These are phyloP conservation scores for Onygenales sp. DNA, from an alignment of 2,329 filamentous ascomycete species.

Conservation along the genomic window DNA sequence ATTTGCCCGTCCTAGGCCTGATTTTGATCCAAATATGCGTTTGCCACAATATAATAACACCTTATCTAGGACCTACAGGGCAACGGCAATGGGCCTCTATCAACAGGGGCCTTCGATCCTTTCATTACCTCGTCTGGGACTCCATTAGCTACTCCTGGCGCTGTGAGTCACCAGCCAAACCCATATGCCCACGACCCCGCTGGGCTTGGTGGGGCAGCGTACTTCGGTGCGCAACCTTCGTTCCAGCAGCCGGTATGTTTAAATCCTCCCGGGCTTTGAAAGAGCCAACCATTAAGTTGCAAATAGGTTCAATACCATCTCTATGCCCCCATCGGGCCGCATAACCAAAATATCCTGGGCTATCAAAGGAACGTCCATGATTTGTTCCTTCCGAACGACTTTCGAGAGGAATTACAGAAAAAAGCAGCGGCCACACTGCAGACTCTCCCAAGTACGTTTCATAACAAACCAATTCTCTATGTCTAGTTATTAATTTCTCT, in stretches of 20 bases:
- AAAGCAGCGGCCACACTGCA: slow-evolving; percentile 80
- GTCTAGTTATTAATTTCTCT: not conserved
- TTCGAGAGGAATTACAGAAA: slow-evolving; percentile 81
- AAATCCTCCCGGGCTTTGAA: not conserved
- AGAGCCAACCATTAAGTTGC: slow-evolving; percentile 11
- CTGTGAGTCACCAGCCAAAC: slow-evolving; percentile 43
- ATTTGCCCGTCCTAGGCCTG: not conserved
- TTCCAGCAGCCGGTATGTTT: slow-evolving; percentile 55
- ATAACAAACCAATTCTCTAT: not conserved
- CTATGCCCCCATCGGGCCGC: slow-evolving; percentile 79
- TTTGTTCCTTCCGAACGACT: slow-evolving; percentile 79
- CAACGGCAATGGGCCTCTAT: slow-evolving; percentile 43
- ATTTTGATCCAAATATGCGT: not conserved
- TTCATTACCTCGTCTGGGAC: slow-evolving; percentile 51
- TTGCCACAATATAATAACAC: not conserved
- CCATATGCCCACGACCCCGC: slow-evolving; percentile 68
- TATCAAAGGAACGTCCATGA: slow-evolving; percentile 85
- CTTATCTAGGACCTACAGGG: slow-evolving; percentile 25
- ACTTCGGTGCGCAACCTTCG: slow-evolving; percentile 51
- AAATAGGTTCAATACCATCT: slow-evolving; percentile 77
- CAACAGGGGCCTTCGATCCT: slow-evolving; percentile 50
- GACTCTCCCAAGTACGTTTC: slow-evolving; percentile 61
- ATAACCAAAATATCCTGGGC: slow-evolving; percentile 67
- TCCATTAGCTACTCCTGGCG: slow-evolving; percentile 40
- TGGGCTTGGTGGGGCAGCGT: slow-evolving; percentile 52